Evolutionary conservation across 352 stramenopile species (phyloP), one percentile per base, ranked within the genome.

Genomic region (Phytophthora hybrid): DNA sequence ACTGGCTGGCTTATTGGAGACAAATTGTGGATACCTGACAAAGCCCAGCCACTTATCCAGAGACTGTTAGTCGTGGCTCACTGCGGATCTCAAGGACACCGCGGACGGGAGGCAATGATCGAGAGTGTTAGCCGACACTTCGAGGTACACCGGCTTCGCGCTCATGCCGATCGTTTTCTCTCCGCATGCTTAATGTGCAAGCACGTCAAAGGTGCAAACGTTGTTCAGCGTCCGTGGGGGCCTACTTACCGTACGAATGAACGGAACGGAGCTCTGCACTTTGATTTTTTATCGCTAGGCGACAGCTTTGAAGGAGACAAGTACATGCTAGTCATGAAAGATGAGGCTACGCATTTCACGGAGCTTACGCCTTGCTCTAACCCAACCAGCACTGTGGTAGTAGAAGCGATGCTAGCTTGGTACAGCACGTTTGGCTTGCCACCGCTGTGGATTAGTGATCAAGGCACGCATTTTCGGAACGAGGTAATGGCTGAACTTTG

Each of bases 321-420:
- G 2, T 71, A 69, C 18, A 8, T 69, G 1, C n/a, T 69, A 18
- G 63, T 58, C 16, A 8, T 69, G 13, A 69, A 69, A 41, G 51
- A 69, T 34, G 52, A 69, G 23, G 52, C 52, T 13, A 53, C 47
- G 18, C 49, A 59, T 59, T 61, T 51, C 26, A n/a, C 14, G 8
- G 52, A 61, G n/a, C 4, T 58, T 2, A 60, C 53, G 0, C 37
- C 18, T 1, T 69, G 52, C 49, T 19, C 51, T 8, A 16, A 19
- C 5, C 37, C 37, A 1, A 62, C 52, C n/a, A 62, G 37, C 46
- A n/a, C 37, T 0, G 52, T 62, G 7, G 39, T 7, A 19, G 52
- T 16, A 19, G 37, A 62, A 5, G 26, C 37, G 4, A 69, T 69
- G 3, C 13, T 62, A 10, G 18, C 39, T 6, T 69, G 62, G 62